Conservation (phyloP, 805 yeast species). For the Soucietia sequanensis region DNA sequence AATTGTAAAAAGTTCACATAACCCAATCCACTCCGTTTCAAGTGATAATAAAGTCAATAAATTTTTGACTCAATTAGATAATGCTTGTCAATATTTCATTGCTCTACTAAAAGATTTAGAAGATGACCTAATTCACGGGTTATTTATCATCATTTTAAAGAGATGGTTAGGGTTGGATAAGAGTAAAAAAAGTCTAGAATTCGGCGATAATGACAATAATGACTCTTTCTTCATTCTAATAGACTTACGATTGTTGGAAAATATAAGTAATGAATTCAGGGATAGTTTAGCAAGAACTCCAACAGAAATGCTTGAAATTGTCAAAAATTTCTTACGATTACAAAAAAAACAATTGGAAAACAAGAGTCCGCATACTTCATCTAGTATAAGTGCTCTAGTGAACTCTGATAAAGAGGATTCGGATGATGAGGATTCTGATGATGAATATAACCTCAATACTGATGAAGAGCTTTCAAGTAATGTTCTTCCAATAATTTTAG, state of each 20-base stretch:
- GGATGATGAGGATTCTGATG: conserved; percentile 26
- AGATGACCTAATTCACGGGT: conserved; percentile 42
- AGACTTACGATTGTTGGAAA: conserved; percentile 65
- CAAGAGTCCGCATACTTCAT: conserved; percentile 1
- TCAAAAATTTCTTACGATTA: conserved; percentile 15
- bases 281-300: conserved; percentile 57
- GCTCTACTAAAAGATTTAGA: conserved; percentile 50
- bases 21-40: conserved; percentile 1
- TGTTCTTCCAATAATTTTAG: conserved; percentile 29
- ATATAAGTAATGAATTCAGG: conserved; percentile 55
- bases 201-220: conserved; percentile 24
- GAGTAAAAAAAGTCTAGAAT: conserved; percentile 6
- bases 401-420: conserved; percentile 8
- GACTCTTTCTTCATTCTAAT: conserved; percentile 56
- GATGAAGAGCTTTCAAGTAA: conserved; percentile 11
- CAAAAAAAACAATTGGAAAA: conserved; percentile 10
- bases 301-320: conserved; percentile 49
- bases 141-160: conserved; percentile 52
- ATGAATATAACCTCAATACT: conserved; percentile 25
- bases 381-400: neutral
- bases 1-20: conserved; percentile 12
- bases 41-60: conserved; percentile 25
- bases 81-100: conserved; percentile 24
- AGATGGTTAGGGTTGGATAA: conserved; percentile 51
- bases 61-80: conserved; percentile 30